Conservation (phyloP, 1,284 basidiomycete species). For the Kwoniella shivajii region DNA sequence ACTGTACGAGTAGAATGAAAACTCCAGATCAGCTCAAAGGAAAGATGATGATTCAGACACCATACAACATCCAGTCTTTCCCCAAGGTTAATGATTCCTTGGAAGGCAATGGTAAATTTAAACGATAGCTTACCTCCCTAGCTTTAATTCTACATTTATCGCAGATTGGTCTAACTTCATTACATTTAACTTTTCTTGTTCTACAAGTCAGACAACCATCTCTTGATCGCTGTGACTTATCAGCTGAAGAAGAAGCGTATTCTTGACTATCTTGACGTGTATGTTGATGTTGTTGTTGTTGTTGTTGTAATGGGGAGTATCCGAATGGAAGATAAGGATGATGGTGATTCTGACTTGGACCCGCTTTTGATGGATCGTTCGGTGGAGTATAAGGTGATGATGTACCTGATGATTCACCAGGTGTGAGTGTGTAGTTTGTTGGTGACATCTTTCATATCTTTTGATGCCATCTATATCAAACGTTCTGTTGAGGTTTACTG, state of each 20-base stretch:
- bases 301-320: not conserved
- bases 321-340: not conserved
- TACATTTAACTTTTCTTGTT: constrained; percentile 46
- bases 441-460: not conserved
- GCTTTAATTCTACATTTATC: constrained; percentile 39
- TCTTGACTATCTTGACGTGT: no score
- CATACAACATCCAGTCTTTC: not conserved
- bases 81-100: no score
- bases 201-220: constrained; percentile 46
- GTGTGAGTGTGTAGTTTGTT: not conserved
- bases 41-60: not conserved
- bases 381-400: constrained; percentile 2
- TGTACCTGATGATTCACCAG: constrained; percentile 24
- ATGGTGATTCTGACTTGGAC: not conserved
- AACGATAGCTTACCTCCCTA: constrained; percentile 28
- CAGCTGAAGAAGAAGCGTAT: not conserved
- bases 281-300: not conserved
- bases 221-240: constrained; percentile 21
- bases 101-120: not conserved
- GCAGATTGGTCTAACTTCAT: constrained; percentile 41
- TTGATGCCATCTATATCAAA: no score
- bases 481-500: no score
- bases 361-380: no score
- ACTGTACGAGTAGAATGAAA: constrained; percentile 13
- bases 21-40: not conserved